These are phyloP conservation scores for Saturnispora quitensis DNA, from an alignment of 805 yeast genomes.

Conservation along the genomic window DNA sequence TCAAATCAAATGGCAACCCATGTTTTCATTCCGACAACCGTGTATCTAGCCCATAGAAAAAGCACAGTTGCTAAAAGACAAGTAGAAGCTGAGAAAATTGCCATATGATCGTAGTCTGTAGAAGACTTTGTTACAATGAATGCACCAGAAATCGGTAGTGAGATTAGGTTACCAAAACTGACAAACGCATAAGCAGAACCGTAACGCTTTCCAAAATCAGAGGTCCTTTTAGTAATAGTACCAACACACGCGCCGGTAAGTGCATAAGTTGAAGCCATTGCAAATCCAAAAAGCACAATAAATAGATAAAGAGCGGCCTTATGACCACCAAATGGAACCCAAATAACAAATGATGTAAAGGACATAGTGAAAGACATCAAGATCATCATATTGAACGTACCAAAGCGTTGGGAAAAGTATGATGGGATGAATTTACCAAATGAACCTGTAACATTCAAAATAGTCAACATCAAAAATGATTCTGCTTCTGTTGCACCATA, in stretches of 20 bases:
- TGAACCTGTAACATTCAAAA: constrained; percentile 37
- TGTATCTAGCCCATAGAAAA: constrained; percentile 37
- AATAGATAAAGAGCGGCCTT: constrained; percentile 40
- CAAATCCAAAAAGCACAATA: constrained; percentile 45
- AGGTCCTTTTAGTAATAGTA: constrained; percentile 41
- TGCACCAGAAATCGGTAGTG: constrained; percentile 37
- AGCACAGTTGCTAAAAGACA: constrained; percentile 26
- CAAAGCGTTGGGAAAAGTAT: constrained; percentile 29
- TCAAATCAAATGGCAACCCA: constrained; percentile 10
- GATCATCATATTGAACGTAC: constrained; percentile 45
- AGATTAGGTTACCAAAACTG: constrained; percentile 39
- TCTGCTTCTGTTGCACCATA: constrained; percentile 35
- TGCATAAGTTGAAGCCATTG: constrained; percentile 50
- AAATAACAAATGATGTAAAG: constrained; percentile 40
- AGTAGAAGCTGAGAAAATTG: constrained; percentile 25
- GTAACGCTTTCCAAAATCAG: constrained; percentile 58
- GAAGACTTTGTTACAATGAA: constrained; percentile 28
- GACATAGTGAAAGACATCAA: constrained; percentile 39
- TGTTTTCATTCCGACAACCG: constrained; percentile 35
- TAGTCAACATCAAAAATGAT: constrained; percentile 39
- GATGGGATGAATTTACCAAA: constrained; percentile 29
- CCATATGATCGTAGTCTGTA: constrained; percentile 27
- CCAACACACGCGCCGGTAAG: constrained; percentile 58
- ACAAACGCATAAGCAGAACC: constrained; percentile 58
- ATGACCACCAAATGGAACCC: constrained; percentile 53